Evolutionary conservation across 331 rosid genomes (phyloP), one percentile per base, ranked within the genome.

Genomic region (Cydonia oblonga): DNA sequence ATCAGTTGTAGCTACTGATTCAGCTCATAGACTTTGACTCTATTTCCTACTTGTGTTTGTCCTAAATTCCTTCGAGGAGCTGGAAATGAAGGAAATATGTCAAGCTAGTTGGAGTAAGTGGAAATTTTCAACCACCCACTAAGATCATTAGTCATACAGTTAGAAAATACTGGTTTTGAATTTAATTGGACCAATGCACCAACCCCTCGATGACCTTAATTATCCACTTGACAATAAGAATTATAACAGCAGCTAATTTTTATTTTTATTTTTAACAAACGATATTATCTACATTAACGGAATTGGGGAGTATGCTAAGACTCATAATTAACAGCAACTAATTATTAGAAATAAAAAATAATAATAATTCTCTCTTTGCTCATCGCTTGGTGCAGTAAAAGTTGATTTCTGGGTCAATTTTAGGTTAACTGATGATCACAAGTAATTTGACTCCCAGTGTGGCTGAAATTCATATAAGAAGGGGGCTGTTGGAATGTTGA

Each of bases 41-140:
- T 5, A 11, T 11, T 57, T 11, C 62, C 62, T 20, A 10, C 16
- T 56, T 22, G 26, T 22, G 13, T 22, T 22, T 56, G 62, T 26
- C 29, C 62, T 56, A 56, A 56, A 56, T 56, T 56, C 62, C 62
- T 0, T 2, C 8, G 4, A 56, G 25, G 16, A 57, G 62, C 13
- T 57, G 16, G 61, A 23, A 23, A 11, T 12, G 29, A 57, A 57
- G 9, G 28, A 57, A 57, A 23, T 1, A 5, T 23, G 29, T 57
- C 18, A 3, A 11, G 3, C 62, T 11, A 2, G 24, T 11, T 15
- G 76, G 38, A 2, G 54, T 77, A 76, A 84, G 86, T 81, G 78
- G 42, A 70, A 59, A 60, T 53, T 30, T 68, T 64, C 78, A 82
- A 77, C 89, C 13, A 84, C 78, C 81, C 82, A 65, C 69, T 65